Evolutionary conservation across 2,329 filamentous ascomycete species (phyloP), one percentile per base, ranked within the genome.

Genomic region (Diplodia corticola): DNA sequence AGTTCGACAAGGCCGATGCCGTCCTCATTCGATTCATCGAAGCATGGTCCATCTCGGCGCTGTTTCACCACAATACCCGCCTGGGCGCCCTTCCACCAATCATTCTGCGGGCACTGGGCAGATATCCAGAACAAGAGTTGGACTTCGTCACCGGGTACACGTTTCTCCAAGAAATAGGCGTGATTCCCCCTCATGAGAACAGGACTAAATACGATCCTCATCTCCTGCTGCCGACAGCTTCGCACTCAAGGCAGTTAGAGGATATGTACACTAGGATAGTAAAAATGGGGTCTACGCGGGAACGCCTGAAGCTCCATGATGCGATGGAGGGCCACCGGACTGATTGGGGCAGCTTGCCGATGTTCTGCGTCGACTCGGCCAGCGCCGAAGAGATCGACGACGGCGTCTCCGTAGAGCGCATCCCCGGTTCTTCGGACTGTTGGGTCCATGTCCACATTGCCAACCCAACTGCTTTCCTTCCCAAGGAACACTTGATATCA

Each of bases 391-490:
- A 94, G 70, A 90, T 95, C 67, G 91, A 96, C 70, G 91, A 96
- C 73, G 91, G 89, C 1, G 78, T 96, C 9, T 94, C 91, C 0
- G 73, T 95, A 7, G 88, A 92, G 73, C 75, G 77, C 53, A 84
- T 88, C 1, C 77, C 81, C 4, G 79, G 76, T 20, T 82, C 22
- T 74, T 82, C 60, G 26, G 82, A 90, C 69, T 87, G 86, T 72
- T 95, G 91, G 91, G 80, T 94, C 33, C 91, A 93, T 72, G 78
- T 92, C 35, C 91, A 95, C 74, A 85, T 91, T 49, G 91, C 92
- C 15, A 92, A 95, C 72, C 91, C 91, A 9, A 89, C 89, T 2
- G 91, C 91, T 5, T 85, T 86, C 67, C 86, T 95, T 69, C 71
- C 79, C 22, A 85, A 86, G 20, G 80, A 86, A 24, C 86, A 87